Base-by-base conservation (phyloP, 805 yeast species). In the Saturnispora halmiae region DNA sequence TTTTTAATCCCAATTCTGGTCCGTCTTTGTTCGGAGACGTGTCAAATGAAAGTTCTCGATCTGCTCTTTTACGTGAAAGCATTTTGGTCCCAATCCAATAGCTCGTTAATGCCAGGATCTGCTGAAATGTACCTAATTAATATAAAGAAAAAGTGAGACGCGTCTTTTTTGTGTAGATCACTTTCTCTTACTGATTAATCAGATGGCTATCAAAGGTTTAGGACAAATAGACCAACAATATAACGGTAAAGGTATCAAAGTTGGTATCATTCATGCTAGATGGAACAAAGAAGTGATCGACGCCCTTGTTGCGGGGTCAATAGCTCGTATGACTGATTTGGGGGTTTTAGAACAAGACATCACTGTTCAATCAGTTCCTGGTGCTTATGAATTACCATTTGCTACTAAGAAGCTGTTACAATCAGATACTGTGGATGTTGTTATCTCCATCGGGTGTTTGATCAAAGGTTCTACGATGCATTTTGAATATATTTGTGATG, bases 391-490 rank as follows among this genome's bases (percentile, higher is more conserved):
- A 66, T 70, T 92, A 48, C 98, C 98, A 13, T 83, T 67, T 58
- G 96, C 86, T 27, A 69, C 86, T 22, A 69, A 73, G 59, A 65
- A 66, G 46, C 63, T 77, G 47, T 62, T 67, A 31, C 69, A 69
- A 15, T 69, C 67, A 46, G 66, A 71, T 43, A 57, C 61, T 19
- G 65, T 82, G 42, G 96, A 92, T 60, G 96, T 90, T 4, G 74
- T 90, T 29, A 84, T 92, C 44, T 88, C 97, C 41, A 86, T 92
- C 52, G 98, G 98, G 42, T 88, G 83, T 29, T 70, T 92, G 55
- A 90, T 92, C 65, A 92, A 92, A 66, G 98, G 98, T 41, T 78
- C 88, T 29, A 92, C 97, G 28, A 87, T 87, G 95, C 98, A 92
- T 66, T 92, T 92, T 59, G 98, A 92, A 65, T 92, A 90, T 66